Evolutionary conservation across 140 eudicot genomes (phyloP), one percentile per base, ranked within the genome.

Genomic region (Cichorium intybus): DNA sequence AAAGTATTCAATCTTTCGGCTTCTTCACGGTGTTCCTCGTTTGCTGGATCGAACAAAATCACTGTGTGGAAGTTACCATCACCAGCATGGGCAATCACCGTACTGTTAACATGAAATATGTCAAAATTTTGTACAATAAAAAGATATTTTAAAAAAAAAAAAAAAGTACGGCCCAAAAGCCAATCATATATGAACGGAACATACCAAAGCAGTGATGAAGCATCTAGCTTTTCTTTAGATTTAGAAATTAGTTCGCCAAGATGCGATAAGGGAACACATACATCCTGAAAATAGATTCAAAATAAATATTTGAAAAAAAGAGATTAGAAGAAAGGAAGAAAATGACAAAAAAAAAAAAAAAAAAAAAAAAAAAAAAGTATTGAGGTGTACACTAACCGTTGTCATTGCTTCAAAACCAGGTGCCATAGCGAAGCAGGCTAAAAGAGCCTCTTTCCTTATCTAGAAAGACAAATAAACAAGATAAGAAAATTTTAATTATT

Each of bases 361-460:
- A n/a, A n/a, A n/a, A n/a, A 23, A 50, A 24, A 24, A 24, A 7
- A 55, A 20, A 34, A 15, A 7, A 15, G 26, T 34, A 35, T 43
- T 5, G n/a, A 57, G 66, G 53, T 20, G 22, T n/a, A 43, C 52
- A 74, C 88, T 78, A 5, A 92, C 98, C 75, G 99, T 71, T 65
- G 82, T 86, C 95, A 93, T 81, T 70, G 97, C 99, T 84, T 93
- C 99, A 63, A 24, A 80, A 51, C 53, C 54, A 60, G 99, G 99
- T 37, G 73, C 88, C 88, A 88, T 73, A 10, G 99, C 99, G 37
- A 88, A 86, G 85, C 95, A 89, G 23, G 99, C 99, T 84, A 86
- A 86, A 22, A 88, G 95, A 79, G 99, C 95, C 76, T 93, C 99
- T 85, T 93, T 93, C 82, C 99, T 84, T 76, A 89, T 89, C 97